A percentile compares a stretch with the other conserved stretches of the same genome.
phyloP scores from a whole-genome alignment of 495 filamentous ascomycete species.

The Ascodesmis nigricans region DNA sequence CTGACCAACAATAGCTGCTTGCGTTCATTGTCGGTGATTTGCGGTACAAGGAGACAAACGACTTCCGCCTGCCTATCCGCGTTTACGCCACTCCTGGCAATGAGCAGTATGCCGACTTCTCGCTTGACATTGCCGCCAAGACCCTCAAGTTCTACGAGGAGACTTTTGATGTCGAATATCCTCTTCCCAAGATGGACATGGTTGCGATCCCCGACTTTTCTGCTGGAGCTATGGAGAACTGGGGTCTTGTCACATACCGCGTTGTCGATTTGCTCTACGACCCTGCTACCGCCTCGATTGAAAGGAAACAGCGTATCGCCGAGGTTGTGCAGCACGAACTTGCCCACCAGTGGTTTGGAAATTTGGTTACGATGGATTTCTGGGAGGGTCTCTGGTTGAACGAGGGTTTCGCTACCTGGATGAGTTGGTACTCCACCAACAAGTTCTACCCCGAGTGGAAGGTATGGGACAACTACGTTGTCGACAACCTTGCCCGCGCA shows the following conservation, averaged over 20 bases:
- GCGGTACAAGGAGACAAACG: slow-evolving; percentile 49
- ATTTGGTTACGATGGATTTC: slow-evolving; percentile 98
- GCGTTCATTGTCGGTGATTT: slow-evolving; percentile 59
- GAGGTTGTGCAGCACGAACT: slow-evolving; percentile 93
- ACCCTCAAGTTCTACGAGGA: slow-evolving; percentile 54
- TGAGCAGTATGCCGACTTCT: slow-evolving; percentile 44
- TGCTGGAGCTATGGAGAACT: slow-evolving; percentile 97
- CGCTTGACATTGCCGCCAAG: slow-evolving; percentile 43
- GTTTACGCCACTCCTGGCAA: slow-evolving; percentile 44
- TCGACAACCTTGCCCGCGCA: slow-evolving; percentile 72
- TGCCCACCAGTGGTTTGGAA: slow-evolving; percentile 98
- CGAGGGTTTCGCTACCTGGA: slow-evolving; percentile 94
- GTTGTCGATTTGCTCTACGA: slow-evolving; percentile 81
- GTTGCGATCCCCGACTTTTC: slow-evolving; percentile 87
- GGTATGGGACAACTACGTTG: slow-evolving; percentile 90
- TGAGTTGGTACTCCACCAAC: slow-evolving; percentile 49
- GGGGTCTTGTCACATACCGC: slow-evolving; percentile 89
- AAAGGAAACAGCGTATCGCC: slow-evolving; percentile 78
- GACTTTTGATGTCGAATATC: slow-evolving; percentile 49
- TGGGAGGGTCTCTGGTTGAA: slow-evolving; percentile 98
- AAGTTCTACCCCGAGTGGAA: slow-evolving; percentile 95
- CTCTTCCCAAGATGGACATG: slow-evolving; percentile 85
- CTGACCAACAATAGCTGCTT: slow-evolving; percentile 27
- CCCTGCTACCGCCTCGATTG: slow-evolving; percentile 75
- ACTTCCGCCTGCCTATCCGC: slow-evolving; percentile 50